Percentiles rank a stretch among this genome's conserved stretches.
phyloP scores from a whole-genome alignment of 441 rosid genomes.

The Hura crepitans region DNA sequence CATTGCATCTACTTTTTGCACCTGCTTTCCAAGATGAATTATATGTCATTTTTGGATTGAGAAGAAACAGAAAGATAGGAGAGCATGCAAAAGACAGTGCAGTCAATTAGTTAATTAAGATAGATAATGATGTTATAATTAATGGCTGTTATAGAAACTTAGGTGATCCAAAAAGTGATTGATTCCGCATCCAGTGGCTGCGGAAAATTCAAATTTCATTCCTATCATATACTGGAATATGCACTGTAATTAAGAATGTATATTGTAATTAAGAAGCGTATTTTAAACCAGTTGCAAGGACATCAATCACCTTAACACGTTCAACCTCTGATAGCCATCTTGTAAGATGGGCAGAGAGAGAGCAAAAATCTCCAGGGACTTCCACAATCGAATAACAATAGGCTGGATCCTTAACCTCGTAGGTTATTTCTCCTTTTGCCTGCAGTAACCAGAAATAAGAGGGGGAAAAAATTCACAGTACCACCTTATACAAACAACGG shows the following conservation, averaged over 20 bases:
- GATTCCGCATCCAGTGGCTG: neutral
- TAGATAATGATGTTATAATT: neutral
- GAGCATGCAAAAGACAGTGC: slow-evolving; percentile 1
- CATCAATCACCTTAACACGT: slow-evolving; percentile 58
- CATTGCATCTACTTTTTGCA: slow-evolving; percentile 49
- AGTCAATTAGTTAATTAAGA: neutral
- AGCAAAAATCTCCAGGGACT: slow-evolving; percentile 57
- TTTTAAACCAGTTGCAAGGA: slow-evolving; percentile 12
- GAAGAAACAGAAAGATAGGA: slow-evolving; percentile 12
- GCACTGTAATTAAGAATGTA: neutral
- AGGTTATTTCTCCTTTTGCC: slow-evolving; percentile 83
- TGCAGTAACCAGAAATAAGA: slow-evolving; percentile 33
- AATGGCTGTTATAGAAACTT: neutral
- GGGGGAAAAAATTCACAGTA: slow-evolving; percentile 13
- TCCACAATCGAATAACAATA: slow-evolving; percentile 60
- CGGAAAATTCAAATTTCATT: neutral
- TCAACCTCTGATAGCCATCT: slow-evolving; percentile 83
- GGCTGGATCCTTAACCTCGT: slow-evolving; percentile 75
- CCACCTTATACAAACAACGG: neutral
- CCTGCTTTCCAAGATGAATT: slow-evolving; percentile 30
- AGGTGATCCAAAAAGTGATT: neutral
- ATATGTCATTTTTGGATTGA: slow-evolving; percentile 6
- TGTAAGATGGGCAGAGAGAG: slow-evolving; percentile 58
- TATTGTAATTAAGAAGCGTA: neutral
- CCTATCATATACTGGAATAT: neutral